Percentiles rank a stretch among this genome's conserved stretches.
phyloP scores from a whole-genome alignment of 495 filamentous ascomycete species.

The Daldinia caldariorum region DNA sequence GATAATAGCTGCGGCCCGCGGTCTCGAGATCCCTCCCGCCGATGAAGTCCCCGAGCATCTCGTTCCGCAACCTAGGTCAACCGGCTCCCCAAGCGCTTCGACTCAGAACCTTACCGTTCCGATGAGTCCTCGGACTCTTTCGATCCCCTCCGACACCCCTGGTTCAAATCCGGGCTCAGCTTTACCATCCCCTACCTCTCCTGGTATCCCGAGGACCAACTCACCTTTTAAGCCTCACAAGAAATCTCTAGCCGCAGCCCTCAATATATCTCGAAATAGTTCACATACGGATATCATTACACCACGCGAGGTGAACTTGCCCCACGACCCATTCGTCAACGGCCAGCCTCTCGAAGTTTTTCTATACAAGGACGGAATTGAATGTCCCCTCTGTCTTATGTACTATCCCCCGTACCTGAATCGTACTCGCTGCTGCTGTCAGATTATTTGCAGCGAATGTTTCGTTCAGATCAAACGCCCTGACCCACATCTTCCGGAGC shows the following conservation, averaged over 20 bases:
- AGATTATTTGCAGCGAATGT: constrained; percentile 97
- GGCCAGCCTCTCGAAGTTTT: constrained; percentile 91
- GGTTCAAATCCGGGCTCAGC: constrained; percentile 60
- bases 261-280: constrained; percentile 75
- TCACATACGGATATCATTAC: constrained; percentile 70
- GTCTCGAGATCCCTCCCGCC: constrained; percentile 81
- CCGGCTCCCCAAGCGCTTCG: constrained; percentile 48
- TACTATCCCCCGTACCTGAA: constrained; percentile 98
- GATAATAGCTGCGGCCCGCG: constrained; percentile 89
- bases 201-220: constrained; percentile 43
- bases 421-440: constrained; percentile 93
- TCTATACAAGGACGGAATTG: constrained; percentile 86
- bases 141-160: constrained; percentile 73
- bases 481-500: constrained; percentile 94
- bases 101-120: constrained; percentile 73
- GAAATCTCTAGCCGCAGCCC: constrained; percentile 84
- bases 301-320: constrained; percentile 80
- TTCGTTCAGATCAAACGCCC: constrained; percentile 99
- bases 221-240: constrained; percentile 70
- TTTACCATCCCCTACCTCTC: constrained; percentile 67
- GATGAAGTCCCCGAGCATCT: constrained; percentile 82
- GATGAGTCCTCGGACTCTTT: constrained; percentile 77
- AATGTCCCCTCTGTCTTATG: constrained; percentile 97
- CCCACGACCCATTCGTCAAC: constrained; percentile 87
- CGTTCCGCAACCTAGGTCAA: constrained; percentile 56